Conservation (phyloP, 2,329 filamentous ascomycete species). For the Coniella vitis region DNA sequence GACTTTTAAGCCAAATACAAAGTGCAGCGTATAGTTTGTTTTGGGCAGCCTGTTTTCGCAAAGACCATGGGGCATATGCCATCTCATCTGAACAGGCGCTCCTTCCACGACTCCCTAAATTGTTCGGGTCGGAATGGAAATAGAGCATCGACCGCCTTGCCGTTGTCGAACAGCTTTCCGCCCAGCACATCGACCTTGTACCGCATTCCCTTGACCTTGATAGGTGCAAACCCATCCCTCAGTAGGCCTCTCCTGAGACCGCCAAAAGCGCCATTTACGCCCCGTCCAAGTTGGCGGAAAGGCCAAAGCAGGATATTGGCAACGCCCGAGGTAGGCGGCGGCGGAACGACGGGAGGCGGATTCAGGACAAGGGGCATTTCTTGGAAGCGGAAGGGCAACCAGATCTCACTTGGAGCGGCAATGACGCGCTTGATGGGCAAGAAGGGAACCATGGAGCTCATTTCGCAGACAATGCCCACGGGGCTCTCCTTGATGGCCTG, state of each 20-base stretch:
- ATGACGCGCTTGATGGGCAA: constrained; percentile 36
- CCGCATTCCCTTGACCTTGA: constrained; percentile 38
- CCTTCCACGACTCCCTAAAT: constrained; percentile 1
- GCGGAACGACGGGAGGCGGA: not conserved
- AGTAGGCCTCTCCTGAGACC: constrained; percentile 46
- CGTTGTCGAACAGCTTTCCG: constrained; percentile 53
- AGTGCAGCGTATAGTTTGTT: too few species aligned
- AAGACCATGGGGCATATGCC: too few species aligned
- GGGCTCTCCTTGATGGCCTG: constrained; percentile 17
- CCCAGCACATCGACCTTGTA: constrained; percentile 54
- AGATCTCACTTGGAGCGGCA: constrained; percentile 30
- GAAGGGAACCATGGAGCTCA: constrained; percentile 44
- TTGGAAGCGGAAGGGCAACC: constrained; percentile 25
- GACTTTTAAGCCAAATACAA: too few species aligned
- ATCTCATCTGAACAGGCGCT: not conserved
- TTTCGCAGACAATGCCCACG: constrained; percentile 46
- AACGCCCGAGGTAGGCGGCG: not conserved
- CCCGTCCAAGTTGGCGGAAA: constrained; percentile 43
- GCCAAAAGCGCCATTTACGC: constrained; percentile 33
- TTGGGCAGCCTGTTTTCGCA: too few species aligned
- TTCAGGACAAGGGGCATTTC: constrained; percentile 25
- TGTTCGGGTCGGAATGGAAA: constrained; percentile 24
- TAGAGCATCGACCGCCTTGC: constrained; percentile 51
- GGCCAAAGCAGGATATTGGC: constrained; percentile 41
- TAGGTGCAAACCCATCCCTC: constrained; percentile 48